Evolutionary conservation across 768 basidiomycete species (phyloP).

Genomic region (Mycena polygramma): DNA sequence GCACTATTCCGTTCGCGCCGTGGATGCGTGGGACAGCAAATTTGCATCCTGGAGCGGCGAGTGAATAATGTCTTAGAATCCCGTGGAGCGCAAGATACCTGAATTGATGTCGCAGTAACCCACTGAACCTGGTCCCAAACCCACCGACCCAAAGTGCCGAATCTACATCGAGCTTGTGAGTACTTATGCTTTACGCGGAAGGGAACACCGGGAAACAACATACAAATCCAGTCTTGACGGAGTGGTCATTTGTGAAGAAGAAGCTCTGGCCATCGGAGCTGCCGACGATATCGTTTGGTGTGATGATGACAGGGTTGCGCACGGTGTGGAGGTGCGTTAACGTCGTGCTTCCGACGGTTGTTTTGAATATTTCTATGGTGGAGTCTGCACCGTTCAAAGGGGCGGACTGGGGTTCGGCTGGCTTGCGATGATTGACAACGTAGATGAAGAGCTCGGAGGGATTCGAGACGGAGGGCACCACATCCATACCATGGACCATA

Average conservation of each 20-base stretch:
- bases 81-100: not conserved
- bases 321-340: constrained; percentile 72
- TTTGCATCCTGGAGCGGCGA: constrained; percentile 62
- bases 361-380: constrained; percentile 77
- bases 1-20: constrained; percentile 73
- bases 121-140: constrained; percentile 60
- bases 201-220: constrained; percentile 40
- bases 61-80: not conserved
- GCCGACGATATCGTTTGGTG: constrained; percentile 83
- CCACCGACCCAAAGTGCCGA: constrained; percentile 42
- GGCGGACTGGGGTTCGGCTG: constrained; percentile 53
- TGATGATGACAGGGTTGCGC: constrained; percentile 64
- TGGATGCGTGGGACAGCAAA: constrained; percentile 64
- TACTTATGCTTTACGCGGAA: not conserved
- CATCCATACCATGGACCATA: constrained; percentile 77
- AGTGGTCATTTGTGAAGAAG: constrained; percentile 79
- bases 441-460: constrained; percentile 71
- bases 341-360: constrained; percentile 54
- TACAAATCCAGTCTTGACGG: constrained; percentile 67
- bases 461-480: constrained; percentile 65
- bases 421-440: constrained; percentile 78
- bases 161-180: constrained; percentile 29
- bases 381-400: constrained; percentile 74
- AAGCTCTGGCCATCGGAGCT: constrained; percentile 72
- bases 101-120: constrained; percentile 70